These are phyloP conservation scores for Luffa acutangula DNA, from an alignment of 306 rosid genomes.

Conservation along the genomic window DNA sequence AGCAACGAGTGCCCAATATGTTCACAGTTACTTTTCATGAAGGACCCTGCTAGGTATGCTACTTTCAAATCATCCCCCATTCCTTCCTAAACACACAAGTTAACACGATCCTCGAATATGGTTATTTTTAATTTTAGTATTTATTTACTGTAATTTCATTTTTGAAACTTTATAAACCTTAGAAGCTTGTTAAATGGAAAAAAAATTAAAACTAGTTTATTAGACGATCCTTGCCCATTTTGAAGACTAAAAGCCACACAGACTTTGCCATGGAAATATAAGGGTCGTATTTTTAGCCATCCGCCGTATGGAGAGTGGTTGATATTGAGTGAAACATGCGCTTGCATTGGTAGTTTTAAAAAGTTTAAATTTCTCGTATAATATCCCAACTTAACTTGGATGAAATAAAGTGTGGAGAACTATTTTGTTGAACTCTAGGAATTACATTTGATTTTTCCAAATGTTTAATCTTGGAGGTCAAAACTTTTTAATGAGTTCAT, in stretches of 20 bases:
- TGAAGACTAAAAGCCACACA: background rate
- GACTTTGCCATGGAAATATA: background rate
- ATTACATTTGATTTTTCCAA: too few relatives aligned
- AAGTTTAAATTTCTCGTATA: too few relatives aligned
- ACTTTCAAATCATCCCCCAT: background rate
- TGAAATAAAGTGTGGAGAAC: too few relatives aligned
- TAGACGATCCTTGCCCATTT: background rate
- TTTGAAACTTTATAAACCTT: too few relatives aligned
- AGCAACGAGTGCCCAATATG: conserved; percentile 89
- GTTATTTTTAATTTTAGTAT: background rate
- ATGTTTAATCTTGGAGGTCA: background rate
- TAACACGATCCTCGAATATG: background rate
- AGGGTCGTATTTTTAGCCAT: background rate
- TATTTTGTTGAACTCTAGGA: too few relatives aligned
- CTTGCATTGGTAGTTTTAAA: background rate
- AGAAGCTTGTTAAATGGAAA: background rate
- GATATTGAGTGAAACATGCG: background rate
- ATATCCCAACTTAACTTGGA: too few relatives aligned
- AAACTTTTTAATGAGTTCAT: background rate
- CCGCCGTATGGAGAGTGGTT: background rate
- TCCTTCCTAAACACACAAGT: background rate
- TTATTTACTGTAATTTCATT: background rate
- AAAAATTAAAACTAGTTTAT: background rate
- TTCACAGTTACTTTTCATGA: conserved; percentile 60
- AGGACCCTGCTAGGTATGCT: conserved; percentile 62